These are phyloP conservation scores for Podospora fimiseda DNA, from an alignment of 495 filamentous ascomycete genomes.

Conservation along the genomic window DNA sequence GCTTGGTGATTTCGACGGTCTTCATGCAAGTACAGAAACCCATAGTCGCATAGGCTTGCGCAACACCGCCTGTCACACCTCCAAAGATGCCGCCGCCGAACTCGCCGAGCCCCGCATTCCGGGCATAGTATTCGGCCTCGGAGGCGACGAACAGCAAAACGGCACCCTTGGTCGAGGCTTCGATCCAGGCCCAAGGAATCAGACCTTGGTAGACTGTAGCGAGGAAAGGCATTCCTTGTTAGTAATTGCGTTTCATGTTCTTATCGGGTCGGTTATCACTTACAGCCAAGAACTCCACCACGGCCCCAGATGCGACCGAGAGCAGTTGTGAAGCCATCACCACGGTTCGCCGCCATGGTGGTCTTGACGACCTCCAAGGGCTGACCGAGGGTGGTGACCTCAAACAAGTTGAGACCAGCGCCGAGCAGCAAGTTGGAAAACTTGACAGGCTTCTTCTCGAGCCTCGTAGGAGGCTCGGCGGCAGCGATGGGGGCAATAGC, in stretches of 20 bases:
- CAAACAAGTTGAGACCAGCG: conserved; percentile 95
- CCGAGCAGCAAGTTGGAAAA: conserved; percentile 98
- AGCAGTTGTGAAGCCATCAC: conserved; percentile 76
- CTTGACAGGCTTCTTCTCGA: conserved; percentile 99
- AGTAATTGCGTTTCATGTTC: neutral
- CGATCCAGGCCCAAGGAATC: conserved; percentile 99
- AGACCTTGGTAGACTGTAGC: conserved; percentile 92
- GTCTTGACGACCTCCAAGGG: conserved; percentile 99
- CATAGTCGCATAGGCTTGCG: conserved; percentile 98
- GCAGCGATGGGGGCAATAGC: conserved; percentile 50
- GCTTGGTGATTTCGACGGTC: conserved; percentile 98
- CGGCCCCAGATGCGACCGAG: conserved; percentile 85
- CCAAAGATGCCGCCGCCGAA: conserved; percentile 85
- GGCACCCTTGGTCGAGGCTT: conserved; percentile 98
- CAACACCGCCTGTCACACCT: conserved; percentile 90
- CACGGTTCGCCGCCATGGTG: conserved; percentile 95
- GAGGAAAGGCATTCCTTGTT: conserved; percentile 8
- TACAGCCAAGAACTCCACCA: conserved; percentile 93
- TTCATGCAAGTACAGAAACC: conserved; percentile 99
- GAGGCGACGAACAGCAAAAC: conserved; percentile 98
- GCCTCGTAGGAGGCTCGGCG: conserved; percentile 41
- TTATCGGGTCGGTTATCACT: conserved; percentile 41
- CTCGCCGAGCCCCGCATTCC: conserved; percentile 69
- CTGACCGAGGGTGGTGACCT: conserved; percentile 70
- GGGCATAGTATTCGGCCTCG: conserved; percentile 92